Conservation (phyloP, 306 rosid genomes). For the Medicago ruthenica region DNA sequence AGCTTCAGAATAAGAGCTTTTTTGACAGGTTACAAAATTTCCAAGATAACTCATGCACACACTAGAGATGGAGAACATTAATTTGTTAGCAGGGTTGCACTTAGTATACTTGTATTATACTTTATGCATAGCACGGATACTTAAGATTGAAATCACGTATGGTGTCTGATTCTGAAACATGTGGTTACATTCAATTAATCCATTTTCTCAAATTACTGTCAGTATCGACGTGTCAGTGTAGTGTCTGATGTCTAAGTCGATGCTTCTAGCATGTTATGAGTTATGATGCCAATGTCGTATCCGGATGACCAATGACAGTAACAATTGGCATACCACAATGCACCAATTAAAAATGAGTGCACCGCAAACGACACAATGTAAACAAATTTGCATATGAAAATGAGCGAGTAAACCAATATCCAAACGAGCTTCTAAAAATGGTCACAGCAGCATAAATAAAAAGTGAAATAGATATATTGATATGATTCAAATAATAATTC, state of each 20-base stretch:
- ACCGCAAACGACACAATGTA: not conserved
- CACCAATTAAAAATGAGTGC: not conserved
- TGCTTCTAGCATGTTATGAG: not conserved
- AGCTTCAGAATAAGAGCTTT: slow-evolving; percentile 23
- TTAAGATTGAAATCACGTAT: not conserved
- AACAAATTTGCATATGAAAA: not conserved
- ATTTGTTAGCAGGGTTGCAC: not conserved
- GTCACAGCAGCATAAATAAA: not conserved
- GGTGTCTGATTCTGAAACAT: not conserved
- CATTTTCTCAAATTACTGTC: not conserved
- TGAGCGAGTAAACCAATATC: not conserved
- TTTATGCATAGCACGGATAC: not conserved
- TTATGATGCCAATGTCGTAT: too few relatives aligned
- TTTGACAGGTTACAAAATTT: slow-evolving; percentile 12
- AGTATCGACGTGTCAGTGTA: not conserved
- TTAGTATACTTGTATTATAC: not conserved
- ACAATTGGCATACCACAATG: not conserved
- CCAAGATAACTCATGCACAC: slow-evolving; percentile 6
- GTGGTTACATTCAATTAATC: not conserved
- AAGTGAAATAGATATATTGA: not conserved
- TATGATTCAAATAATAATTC: not conserved
- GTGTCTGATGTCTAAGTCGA: not conserved
- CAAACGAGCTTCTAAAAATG: slow-evolving; percentile 14
- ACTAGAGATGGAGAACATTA: not conserved
- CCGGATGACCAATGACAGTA: not conserved